Evolutionary conservation across 2,329 filamentous ascomycete genomes (phyloP).

Genomic region (Ascochyta fabae): DNA sequence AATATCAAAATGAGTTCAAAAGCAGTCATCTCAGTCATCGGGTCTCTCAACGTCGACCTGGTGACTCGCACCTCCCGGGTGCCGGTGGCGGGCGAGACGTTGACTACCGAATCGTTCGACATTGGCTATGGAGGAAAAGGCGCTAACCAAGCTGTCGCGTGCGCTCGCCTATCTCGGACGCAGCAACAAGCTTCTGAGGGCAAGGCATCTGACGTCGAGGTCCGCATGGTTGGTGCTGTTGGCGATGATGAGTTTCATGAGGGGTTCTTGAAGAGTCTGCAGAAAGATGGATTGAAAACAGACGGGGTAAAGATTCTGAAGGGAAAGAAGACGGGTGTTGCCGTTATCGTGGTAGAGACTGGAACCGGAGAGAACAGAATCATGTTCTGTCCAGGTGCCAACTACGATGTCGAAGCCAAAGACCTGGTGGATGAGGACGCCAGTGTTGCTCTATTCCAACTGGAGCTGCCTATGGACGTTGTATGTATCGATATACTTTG

Average conservation of each 20-base stretch:
- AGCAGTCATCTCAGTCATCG: slow-evolving; percentile 77
- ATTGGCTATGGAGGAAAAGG: slow-evolving; percentile 91
- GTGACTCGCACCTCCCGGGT: slow-evolving; percentile 86
- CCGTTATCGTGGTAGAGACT: slow-evolving; percentile 58
- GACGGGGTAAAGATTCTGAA: slow-evolving; percentile 49
- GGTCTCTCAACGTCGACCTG: slow-evolving; percentile 94
- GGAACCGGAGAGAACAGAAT: slow-evolving; percentile 57
- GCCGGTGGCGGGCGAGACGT: slow-evolving; percentile 83
- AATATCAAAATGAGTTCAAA: slow-evolving; percentile 33
- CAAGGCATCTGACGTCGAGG: slow-evolving; percentile 46
- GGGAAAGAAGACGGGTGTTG: slow-evolving; percentile 56
- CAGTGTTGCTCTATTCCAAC: slow-evolving; percentile 54
- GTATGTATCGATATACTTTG: slow-evolving; percentile 24
- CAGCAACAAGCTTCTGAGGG: slow-evolving; percentile 33
- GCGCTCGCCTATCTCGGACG: slow-evolving; percentile 76
- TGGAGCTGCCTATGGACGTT: slow-evolving; percentile 55
- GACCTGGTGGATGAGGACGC: slow-evolving; percentile 51
- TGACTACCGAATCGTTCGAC: slow-evolving; percentile 78
- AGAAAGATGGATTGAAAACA: slow-evolving; percentile 54
- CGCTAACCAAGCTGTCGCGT: slow-evolving; percentile 92
- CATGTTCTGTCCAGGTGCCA: slow-evolving; percentile 57
- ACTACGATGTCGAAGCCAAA: slow-evolving; percentile 48
- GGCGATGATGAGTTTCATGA: slow-evolving; percentile 55
- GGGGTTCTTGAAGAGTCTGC: slow-evolving; percentile 51
- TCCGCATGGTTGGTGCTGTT: slow-evolving; percentile 59